Evolutionary conservation across 208 protist genomes (phyloP).

Genomic region (Trypanosoma scelopori): DNA sequence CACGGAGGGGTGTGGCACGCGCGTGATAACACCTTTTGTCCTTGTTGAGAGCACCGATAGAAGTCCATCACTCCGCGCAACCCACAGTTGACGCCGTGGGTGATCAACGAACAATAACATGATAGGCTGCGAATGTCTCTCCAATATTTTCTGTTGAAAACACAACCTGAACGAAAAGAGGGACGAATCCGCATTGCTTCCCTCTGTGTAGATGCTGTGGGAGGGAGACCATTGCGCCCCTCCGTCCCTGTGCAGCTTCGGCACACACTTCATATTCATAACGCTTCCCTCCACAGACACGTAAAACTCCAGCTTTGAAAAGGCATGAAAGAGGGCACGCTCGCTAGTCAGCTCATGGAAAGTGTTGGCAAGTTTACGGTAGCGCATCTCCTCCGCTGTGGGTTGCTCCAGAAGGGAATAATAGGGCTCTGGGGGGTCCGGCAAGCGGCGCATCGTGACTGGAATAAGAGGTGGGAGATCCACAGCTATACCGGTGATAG

Average conservation of each 20-base stretch:
- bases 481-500: conserved; percentile 70
- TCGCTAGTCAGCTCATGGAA: conserved; percentile 78
- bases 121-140: conserved; percentile 78
- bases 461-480: conserved; percentile 56
- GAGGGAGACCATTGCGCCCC: background rate
- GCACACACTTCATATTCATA: conserved; percentile 59
- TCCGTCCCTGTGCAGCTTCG: conserved; percentile 19
- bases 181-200: conserved; percentile 32
- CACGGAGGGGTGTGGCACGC: conserved; percentile 68
- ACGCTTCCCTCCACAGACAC: conserved; percentile 75
- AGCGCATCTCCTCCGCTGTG: conserved; percentile 57
- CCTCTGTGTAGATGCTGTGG: conserved; percentile 7
- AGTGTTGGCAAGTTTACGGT: conserved; percentile 68
- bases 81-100: conserved; percentile 51
- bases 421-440: conserved; percentile 39
- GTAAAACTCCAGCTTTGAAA: conserved; percentile 74
- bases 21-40: conserved; percentile 59
- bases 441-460: conserved; percentile 68
- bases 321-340: conserved; percentile 76
- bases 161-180: conserved; percentile 41
- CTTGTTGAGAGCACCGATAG: conserved; percentile 72
- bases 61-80: conserved; percentile 74
- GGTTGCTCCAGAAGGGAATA: conserved; percentile 73
- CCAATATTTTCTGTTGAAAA: conserved; percentile 58
- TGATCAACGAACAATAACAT: conserved; percentile 66